Conservation (phyloP, 2,329 filamentous ascomycete species). For the Talaromyces sp. region DNA sequence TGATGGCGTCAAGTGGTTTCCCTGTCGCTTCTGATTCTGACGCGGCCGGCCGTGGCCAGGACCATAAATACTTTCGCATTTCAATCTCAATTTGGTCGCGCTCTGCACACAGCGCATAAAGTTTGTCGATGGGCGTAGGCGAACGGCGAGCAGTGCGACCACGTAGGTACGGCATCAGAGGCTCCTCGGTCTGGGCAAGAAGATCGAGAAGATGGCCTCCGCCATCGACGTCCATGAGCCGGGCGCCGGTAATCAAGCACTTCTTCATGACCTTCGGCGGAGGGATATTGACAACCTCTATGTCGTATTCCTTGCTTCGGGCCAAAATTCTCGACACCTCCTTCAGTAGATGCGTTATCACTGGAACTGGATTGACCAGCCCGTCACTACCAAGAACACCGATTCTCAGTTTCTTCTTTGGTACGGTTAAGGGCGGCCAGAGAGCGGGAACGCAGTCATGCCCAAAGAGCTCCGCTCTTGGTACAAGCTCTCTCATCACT, state of each 20-base stretch:
- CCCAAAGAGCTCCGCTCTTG: conserved; percentile 45
- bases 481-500: conserved; percentile 34
- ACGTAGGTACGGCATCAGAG: conserved; percentile 55
- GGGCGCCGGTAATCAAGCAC: conserved; percentile 52
- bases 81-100: conserved; percentile 49
- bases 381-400: conserved; percentile 37
- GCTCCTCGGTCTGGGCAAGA: conserved; percentile 50
- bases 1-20: conserved; percentile 53
- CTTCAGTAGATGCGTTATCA: conserved; percentile 32
- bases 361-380: conserved; percentile 33
- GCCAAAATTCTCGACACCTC: conserved; percentile 33
- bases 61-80: conserved; percentile 54
- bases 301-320: conserved; percentile 24
- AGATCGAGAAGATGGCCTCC: conserved; percentile 51
- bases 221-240: conserved; percentile 55
- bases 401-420: conserved; percentile 28
- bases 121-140: conserved; percentile 41
- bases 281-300: conserved; percentile 56
- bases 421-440: conserved; percentile 25
- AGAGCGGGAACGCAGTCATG: conserved; percentile 29
- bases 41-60: conserved; percentile 10
- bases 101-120: conserved; percentile 49
- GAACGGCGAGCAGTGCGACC: conserved; percentile 46
- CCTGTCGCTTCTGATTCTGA: conserved; percentile 23
- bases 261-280: conserved; percentile 48